A percentile compares a stretch with the other conserved stretches of the same genome.
These are phyloP conservation scores for Helianthus tuberosus DNA, from an alignment of 129 eudicot species.

Conservation along the genomic window DNA sequence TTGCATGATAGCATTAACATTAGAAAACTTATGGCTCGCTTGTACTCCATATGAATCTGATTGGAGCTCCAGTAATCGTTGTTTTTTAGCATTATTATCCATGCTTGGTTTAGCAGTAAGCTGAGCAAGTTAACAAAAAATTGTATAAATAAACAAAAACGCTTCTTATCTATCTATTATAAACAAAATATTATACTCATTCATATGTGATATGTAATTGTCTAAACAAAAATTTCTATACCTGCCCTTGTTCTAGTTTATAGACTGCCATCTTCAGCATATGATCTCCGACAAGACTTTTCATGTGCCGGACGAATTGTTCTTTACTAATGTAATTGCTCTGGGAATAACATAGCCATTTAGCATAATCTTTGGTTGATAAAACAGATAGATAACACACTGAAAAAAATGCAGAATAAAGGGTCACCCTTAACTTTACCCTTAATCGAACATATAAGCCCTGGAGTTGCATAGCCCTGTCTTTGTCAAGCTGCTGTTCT, in stretches of 20 bases:
- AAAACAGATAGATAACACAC: not conserved
- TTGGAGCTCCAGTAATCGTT: too few species aligned
- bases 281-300: slow-evolving; percentile 84
- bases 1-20: too few species aligned
- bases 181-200: too few species aligned
- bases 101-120: too few species aligned
- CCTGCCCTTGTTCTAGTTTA: slow-evolving; percentile 72
- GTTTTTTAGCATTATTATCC: too few species aligned
- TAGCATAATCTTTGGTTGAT: not conserved
- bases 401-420: not conserved
- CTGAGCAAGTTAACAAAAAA: too few species aligned
- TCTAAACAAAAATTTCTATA: slow-evolving; percentile 24
- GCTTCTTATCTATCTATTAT: too few species aligned
- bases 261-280: slow-evolving; percentile 69
- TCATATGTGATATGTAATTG: too few species aligned
- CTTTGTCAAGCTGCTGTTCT: slow-evolving; percentile 86
- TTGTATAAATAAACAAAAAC: too few species aligned
- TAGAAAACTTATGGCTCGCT: too few species aligned
- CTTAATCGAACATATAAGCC: slow-evolving; percentile 57
- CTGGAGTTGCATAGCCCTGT: slow-evolving; percentile 78
- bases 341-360: slow-evolving; percentile 42
- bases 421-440: slow-evolving; percentile 33
- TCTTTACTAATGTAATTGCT: slow-evolving; percentile 79
- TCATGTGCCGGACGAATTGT: slow-evolving; percentile 71
- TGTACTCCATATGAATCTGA: too few species aligned